phyloP scores from a whole-genome alignment of 352 stramenopile species.

The Lagenidium giganteum region DNA sequence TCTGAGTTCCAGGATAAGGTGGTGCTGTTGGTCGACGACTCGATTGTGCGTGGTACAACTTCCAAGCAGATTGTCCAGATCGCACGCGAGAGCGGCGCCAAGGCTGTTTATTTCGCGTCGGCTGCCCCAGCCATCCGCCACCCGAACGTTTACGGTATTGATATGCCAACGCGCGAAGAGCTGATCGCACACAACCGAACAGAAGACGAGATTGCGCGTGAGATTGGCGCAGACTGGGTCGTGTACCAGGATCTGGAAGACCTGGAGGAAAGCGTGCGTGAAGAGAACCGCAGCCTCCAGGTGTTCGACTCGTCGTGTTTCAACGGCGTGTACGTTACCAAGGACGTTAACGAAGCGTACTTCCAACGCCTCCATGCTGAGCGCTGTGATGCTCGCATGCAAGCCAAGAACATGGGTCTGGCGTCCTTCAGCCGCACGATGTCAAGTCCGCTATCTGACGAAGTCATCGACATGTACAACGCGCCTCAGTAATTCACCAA shows the following conservation, averaged over 20 bases:
- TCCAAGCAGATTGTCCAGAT: constrained; percentile 98
- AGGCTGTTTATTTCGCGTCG: constrained; percentile 95
- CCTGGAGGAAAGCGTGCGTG: constrained; percentile 84
- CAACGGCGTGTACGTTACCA: constrained; percentile 95
- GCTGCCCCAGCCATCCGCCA: constrained; percentile 97
- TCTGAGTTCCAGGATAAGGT: constrained; percentile 92
- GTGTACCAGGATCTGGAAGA: constrained; percentile 92
- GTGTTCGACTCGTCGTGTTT: constrained; percentile 98
- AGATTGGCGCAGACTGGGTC: constrained; percentile 95
- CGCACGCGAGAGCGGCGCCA: constrained; percentile 96
- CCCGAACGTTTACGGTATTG: constrained; percentile 99
- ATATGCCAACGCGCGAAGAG: constrained; percentile 98
- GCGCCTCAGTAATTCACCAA: constrained; percentile 77
- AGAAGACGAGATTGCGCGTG: constrained; percentile 91
- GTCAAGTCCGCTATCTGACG: constrained; percentile 70
- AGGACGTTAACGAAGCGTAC: constrained; percentile 85
- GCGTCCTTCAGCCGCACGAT: constrained; percentile 73
- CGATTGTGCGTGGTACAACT: constrained; percentile 98
- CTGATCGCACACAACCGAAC: constrained; percentile 96
- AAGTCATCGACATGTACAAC: constrained; percentile 89
- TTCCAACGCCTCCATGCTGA: constrained; percentile 77
- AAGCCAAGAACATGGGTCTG: constrained; percentile 81
- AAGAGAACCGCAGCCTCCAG: constrained; percentile 63
- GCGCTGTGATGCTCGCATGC: constrained; percentile 77
- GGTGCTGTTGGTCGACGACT: constrained; percentile 99